A percentile compares a stretch with the other conserved stretches of the same genome.
These are phyloP conservation scores for Scortechinia acanthostroma DNA, from an alignment of 2,329 filamentous ascomycete genomes.

Conservation along the genomic window DNA sequence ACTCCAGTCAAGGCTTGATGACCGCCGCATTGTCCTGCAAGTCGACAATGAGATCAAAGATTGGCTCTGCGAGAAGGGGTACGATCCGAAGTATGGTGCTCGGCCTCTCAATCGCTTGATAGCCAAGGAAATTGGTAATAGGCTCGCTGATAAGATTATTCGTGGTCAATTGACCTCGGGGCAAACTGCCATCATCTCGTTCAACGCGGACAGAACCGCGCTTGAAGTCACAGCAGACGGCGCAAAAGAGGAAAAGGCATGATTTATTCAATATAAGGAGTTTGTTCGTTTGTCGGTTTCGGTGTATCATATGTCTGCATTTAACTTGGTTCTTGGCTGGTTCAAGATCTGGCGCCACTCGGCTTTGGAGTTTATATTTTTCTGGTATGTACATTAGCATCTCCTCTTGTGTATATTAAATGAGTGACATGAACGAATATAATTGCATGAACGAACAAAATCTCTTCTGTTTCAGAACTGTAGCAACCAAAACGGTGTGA, in stretches of 20 bases:
- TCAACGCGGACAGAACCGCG: constrained; percentile 54
- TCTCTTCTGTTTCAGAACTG: too few relatives aligned
- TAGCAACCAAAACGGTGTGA: too few relatives aligned
- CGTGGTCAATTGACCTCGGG: constrained; percentile 72
- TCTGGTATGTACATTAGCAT: background rate
- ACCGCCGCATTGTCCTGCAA: constrained; percentile 72
- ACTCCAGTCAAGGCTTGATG: constrained; percentile 74
- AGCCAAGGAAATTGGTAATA: constrained; percentile 80
- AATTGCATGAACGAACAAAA: too few relatives aligned
- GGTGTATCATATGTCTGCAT: too few relatives aligned
- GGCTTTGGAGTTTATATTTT: too few relatives aligned
- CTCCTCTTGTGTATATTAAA: background rate
- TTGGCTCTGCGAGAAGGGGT: constrained; percentile 84
- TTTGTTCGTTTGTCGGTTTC: background rate
- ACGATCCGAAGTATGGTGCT: constrained; percentile 86
- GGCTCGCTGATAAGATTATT: constrained; percentile 86
- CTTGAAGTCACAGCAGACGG: constrained; percentile 34
- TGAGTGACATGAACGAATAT: background rate
- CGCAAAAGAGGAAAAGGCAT: background rate
- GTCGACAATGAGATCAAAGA: constrained; percentile 68
- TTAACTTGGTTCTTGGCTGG: too few relatives aligned
- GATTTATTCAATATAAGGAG: too few relatives aligned
- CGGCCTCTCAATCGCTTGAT: constrained; percentile 87
- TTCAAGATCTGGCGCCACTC: too few relatives aligned
- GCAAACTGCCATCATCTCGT: constrained; percentile 62